phyloP scores from a whole-genome alignment of 495 filamentous ascomycete genomes.

The Penicillium manginii region DNA sequence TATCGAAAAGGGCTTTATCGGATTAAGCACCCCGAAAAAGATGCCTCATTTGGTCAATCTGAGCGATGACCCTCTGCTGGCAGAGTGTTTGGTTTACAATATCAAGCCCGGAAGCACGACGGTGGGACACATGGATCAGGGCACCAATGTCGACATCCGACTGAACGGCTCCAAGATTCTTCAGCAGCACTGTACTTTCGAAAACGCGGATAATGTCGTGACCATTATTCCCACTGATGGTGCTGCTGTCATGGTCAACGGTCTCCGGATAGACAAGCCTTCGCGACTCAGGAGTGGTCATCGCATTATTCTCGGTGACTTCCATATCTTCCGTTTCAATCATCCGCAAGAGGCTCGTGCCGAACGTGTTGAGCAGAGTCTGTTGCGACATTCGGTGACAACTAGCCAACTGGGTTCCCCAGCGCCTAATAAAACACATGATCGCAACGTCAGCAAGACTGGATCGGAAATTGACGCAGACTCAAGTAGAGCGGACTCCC shows the following conservation, averaged over 20 bases:
- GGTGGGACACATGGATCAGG: slow-evolving; percentile 87
- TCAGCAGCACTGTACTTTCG: slow-evolving; percentile 89
- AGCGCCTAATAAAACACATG: slow-evolving; percentile 71
- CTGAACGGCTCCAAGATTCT: slow-evolving; percentile 94
- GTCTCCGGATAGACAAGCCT: slow-evolving; percentile 79
- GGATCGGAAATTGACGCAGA: slow-evolving; percentile 71
- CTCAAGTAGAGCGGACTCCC: slow-evolving; percentile 77
- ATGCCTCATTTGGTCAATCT: slow-evolving; percentile 99
- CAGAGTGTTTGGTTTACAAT: slow-evolving; percentile 97
- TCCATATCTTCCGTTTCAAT: slow-evolving; percentile 99
- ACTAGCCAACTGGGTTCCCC: slow-evolving; percentile 77
- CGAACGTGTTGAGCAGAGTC: slow-evolving; percentile 86
- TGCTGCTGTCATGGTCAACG: slow-evolving; percentile 97
- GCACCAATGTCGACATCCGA: slow-evolving; percentile 81
- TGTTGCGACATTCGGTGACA: slow-evolving; percentile 86
- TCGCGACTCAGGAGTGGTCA: slow-evolving; percentile 87
- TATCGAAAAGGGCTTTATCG: slow-evolving; percentile 97
- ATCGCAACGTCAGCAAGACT: slow-evolving; percentile 74
- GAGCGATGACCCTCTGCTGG: slow-evolving; percentile 92
- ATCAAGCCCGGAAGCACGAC: slow-evolving; percentile 93
- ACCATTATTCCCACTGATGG: slow-evolving; percentile 86
- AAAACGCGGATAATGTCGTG: slow-evolving; percentile 87
- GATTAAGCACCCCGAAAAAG: slow-evolving; percentile 93
- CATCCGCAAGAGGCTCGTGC: slow-evolving; percentile 94
- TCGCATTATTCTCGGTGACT: slow-evolving; percentile 95